Conservation (phyloP, 306 rosid genomes). For the Phaseolus lunatus region DNA sequence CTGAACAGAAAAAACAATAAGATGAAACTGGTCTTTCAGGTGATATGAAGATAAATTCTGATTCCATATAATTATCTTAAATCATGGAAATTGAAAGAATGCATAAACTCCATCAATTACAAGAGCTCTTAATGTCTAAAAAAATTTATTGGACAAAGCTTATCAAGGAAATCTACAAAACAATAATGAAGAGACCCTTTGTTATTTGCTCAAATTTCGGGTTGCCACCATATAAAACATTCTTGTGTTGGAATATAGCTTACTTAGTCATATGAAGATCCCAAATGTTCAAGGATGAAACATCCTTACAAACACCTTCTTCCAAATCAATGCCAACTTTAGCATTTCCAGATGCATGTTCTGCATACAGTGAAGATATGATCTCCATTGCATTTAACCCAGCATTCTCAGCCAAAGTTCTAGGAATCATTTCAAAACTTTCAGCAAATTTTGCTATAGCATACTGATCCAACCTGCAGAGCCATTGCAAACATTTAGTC, state of each 20-base stretch:
- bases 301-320: slow-evolving; percentile 82
- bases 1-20: slow-evolving; percentile 50
- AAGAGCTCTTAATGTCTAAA: neutral
- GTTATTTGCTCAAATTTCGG: neutral
- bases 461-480: slow-evolving; percentile 96
- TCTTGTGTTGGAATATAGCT: slow-evolving; percentile 35
- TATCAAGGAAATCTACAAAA: neutral
- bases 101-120: slow-evolving; percentile 16
- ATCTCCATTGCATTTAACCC: slow-evolving; percentile 97
- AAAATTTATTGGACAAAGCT: neutral
- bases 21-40: slow-evolving; percentile 18
- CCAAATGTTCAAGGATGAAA: slow-evolving; percentile 68
- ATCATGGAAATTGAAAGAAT: slow-evolving; percentile 10
- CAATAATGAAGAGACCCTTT: slow-evolving; percentile 7
- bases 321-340: slow-evolving; percentile 93
- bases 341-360: slow-evolving; percentile 92
- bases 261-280: slow-evolving; percentile 93
- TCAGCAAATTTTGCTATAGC: slow-evolving; percentile 97
- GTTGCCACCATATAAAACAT: slow-evolving; percentile 1
- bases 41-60: neutral
- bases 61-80: neutral
- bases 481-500: slow-evolving; percentile 19
- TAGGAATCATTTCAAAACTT: slow-evolving; percentile 93
- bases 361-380: slow-evolving; percentile 94
- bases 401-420: slow-evolving; percentile 94